These are phyloP conservation scores for Naegleria fowleri DNA, from an alignment of 208 protist species.

Conservation along the genomic window DNA sequence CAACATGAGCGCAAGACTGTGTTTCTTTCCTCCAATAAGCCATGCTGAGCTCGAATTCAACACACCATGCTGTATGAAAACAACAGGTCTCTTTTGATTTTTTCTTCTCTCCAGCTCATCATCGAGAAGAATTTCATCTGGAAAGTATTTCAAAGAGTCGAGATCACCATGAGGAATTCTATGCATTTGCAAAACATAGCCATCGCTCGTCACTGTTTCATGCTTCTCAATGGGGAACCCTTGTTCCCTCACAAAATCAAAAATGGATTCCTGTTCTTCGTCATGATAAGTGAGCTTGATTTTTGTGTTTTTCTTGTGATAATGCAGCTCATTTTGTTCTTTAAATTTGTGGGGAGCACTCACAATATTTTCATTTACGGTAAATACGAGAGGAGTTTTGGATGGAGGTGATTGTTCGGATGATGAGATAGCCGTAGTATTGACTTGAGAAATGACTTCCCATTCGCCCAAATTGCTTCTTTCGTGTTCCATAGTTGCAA, in stretches of 20 bases:
- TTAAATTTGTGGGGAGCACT: neutral
- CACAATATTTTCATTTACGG: neutral
- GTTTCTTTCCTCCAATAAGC: slow-evolving; percentile 26
- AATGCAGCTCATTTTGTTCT: neutral
- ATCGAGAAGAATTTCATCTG: neutral
- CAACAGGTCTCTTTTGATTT: neutral
- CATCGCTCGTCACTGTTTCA: neutral
- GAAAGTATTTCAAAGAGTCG: neutral
- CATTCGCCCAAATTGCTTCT: neutral
- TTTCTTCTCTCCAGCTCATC: neutral
- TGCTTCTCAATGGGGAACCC: slow-evolving; percentile 19
- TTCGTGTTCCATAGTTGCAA: neutral
- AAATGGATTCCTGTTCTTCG: neutral
- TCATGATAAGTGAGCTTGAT: neutral
- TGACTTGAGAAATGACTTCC: neutral
- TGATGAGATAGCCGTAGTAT: no score
- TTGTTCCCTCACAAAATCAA: slow-evolving; percentile 6
- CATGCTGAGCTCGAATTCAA: slow-evolving; percentile 36
- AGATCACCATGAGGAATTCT: slow-evolving; percentile 10
- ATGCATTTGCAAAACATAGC: neutral
- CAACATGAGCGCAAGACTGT: slow-evolving; percentile 36
- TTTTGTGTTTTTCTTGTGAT: neutral
- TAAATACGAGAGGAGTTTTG: neutral
- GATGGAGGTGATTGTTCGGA: neutral
- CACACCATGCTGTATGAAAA: slow-evolving; percentile 39